A percentile compares a stretch with the other conserved stretches of the same genome.
phyloP scores from a whole-genome alignment of 2,329 filamentous ascomycete genomes.

The Talaromyces verruculosus region DNA sequence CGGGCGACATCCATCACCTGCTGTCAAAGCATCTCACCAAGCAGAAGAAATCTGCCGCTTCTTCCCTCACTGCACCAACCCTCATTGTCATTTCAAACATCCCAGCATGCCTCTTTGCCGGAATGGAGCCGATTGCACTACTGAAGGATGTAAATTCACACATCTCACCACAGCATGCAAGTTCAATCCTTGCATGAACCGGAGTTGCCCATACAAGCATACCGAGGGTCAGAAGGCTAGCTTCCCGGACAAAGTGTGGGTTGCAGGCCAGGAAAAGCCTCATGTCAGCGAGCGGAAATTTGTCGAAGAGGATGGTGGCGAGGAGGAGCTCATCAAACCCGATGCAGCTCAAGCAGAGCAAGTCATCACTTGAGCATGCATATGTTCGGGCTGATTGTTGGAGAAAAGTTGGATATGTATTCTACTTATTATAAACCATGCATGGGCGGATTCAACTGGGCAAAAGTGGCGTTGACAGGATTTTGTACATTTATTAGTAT shows the following conservation, averaged over 20 bases:
- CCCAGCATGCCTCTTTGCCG: conserved; percentile 82
- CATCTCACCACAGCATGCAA: conserved; percentile 83
- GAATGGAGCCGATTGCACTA: conserved; percentile 85
- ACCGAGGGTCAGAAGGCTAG: conserved; percentile 83
- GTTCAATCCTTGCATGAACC: conserved; percentile 87
- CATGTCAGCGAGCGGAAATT: conserved; percentile 90
- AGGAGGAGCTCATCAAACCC: conserved; percentile 72
- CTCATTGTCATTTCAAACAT: conserved; percentile 84
- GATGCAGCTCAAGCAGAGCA: conserved; percentile 38
- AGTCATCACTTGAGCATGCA: conserved; percentile 32
- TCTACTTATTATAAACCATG: conserved; percentile 19
- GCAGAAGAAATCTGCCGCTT: conserved; percentile 85
- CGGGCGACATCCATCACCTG: conserved; percentile 87
- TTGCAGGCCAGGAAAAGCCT: conserved; percentile 58
- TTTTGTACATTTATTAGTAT: conserved; percentile 12
- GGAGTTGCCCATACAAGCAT: conserved; percentile 85
- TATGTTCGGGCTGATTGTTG: not conserved
- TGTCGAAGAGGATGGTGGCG: conserved; percentile 62
- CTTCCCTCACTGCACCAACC: conserved; percentile 87
- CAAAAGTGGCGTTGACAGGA: conserved; percentile 12
- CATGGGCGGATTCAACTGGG: conserved; percentile 11
- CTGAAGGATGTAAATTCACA: conserved; percentile 81
- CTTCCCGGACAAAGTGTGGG: conserved; percentile 91
- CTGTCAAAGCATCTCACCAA: conserved; percentile 74
- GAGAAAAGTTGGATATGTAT: conserved; percentile 17